Base-by-base conservation (phyloP, 1,284 basidiomycete species). In the Blastosporella zonata region DNA sequence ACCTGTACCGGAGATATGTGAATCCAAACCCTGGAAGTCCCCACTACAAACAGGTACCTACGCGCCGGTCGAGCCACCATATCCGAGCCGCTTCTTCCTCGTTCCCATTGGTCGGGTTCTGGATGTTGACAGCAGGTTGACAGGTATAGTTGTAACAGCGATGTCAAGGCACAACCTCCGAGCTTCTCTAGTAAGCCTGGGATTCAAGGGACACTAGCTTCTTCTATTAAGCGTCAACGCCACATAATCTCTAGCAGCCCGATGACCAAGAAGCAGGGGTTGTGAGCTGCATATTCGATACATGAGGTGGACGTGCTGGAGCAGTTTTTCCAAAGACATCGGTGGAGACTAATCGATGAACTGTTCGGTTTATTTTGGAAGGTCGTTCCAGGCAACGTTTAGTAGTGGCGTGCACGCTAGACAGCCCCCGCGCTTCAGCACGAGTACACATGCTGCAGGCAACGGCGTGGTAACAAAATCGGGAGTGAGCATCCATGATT, bases 221-320 rank as follows among this genome's bases (percentile, higher is more conserved):
- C 23, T 15, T 31, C 31, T 37, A 38, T 13, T 17, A 43, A 10
- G 9, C n/a, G 22, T 34, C 34, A 34, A 49, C 51, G 47, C 51
- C 51, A 53, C 51, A 53, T 29, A 22, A 29, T 22, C 35, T 29
- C n/a, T n/a, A n/a, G 22, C 21, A 28, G 36, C 22, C 23, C 37
- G 27, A 43, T 41, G 43, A 31, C 15, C 43, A 45, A 45, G 41
- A 47, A 31, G 33, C 47, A 28, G 31, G 35, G 15, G n/a, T 18
- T 29, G 39, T 13, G 25, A 21, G 17, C 2, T 31, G 17, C 21
- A 33, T 46, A 28, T 52, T 33, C 36, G 47, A 54, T 49, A 34
- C 52, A 52, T 42, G 52, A 56, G 52, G 55, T 29, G 23, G 45
- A 45, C 39, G 39, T 36, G n/a, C 40, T 38, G 13, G 33, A 15